Percentiles rank a stretch among this genome's conserved stretches.
Evolutionary conservation across 805 yeast species (phyloP).

Genomic region (Wickerhamomyces subpelliculosus): DNA sequence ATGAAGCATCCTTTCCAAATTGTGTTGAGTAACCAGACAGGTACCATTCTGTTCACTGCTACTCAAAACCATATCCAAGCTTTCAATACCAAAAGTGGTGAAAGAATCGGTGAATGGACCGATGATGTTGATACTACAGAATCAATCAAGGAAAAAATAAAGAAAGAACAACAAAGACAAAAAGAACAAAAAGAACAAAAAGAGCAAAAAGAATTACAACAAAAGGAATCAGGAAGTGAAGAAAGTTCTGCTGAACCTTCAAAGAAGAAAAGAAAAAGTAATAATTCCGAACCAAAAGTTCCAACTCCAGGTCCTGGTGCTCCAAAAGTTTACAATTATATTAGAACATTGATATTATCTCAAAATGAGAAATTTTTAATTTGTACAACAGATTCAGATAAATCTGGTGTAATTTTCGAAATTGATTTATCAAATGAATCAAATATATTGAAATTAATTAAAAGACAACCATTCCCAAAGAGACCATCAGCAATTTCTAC

Average conservation of each 20-base stretch:
- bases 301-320: constrained; percentile 66
- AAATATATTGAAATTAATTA: constrained; percentile 43
- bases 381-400: constrained; percentile 77
- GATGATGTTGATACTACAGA: constrained; percentile 48
- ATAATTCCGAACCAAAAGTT: constrained; percentile 38
- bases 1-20: constrained; percentile 74
- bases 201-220: constrained; percentile 13
- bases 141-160: constrained; percentile 40
- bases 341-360: constrained; percentile 54
- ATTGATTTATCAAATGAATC: constrained; percentile 22
- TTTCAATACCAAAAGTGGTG: constrained; percentile 34
- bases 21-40: constrained; percentile 36
- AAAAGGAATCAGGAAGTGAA: constrained; percentile 5
- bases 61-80: constrained; percentile 55
- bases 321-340: constrained; percentile 58
- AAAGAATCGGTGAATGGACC: constrained; percentile 51
- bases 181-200: constrained; percentile 12
- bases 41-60: constrained; percentile 45
- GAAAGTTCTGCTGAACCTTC: constrained; percentile 11
- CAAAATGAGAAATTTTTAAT: constrained; percentile 49
- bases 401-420: constrained; percentile 61
- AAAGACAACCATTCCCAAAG: constrained; percentile 79
- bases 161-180: constrained; percentile 29
- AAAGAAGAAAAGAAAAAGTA: constrained; percentile 28
- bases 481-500: constrained; percentile 87